Percentiles rank a stretch among this genome's conserved stretches.
Evolutionary conservation across 306 rosid genomes (phyloP).

Genomic region (Phaseolus lunatus): DNA sequence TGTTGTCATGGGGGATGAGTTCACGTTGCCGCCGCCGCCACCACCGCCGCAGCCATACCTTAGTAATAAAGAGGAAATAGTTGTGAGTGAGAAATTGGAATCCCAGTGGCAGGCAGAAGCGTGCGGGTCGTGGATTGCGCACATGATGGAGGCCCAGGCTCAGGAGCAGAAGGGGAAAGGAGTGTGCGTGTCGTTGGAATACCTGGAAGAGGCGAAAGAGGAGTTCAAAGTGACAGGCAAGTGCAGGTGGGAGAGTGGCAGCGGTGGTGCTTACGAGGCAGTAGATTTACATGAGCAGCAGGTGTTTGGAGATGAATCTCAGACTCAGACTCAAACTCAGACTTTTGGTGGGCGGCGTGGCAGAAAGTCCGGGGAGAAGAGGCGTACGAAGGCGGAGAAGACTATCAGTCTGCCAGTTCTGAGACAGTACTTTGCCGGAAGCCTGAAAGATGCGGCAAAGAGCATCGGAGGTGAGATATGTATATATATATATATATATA

Average conservation of each 20-base stretch:
- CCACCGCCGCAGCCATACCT: not conserved
- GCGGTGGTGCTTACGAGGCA: not conserved
- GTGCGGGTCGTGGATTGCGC: slow-evolving; percentile 55
- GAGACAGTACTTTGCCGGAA: slow-evolving; percentile 62
- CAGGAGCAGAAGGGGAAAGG: slow-evolving; percentile 57
- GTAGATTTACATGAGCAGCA: not conserved
- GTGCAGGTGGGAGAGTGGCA: slow-evolving; percentile 48
- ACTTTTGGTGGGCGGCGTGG: slow-evolving; percentile 48
- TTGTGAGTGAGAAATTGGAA: not conserved
- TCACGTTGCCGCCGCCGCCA: not conserved
- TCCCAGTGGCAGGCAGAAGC: not conserved
- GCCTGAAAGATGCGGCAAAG: slow-evolving; percentile 54
- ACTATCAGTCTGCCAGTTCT: slow-evolving; percentile 67
- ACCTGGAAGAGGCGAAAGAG: slow-evolving; percentile 53
- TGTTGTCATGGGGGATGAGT: slow-evolving; percentile 52
- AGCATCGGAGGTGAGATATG: slow-evolving; percentile 48
- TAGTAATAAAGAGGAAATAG: not conserved
- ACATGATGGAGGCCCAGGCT: slow-evolving; percentile 64
- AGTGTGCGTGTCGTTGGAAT: slow-evolving; percentile 55
- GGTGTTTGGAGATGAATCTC: slow-evolving; percentile 52
- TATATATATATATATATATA: no score
- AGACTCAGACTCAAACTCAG: not conserved
- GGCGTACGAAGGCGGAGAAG: slow-evolving; percentile 70
- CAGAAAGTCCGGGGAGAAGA: slow-evolving; percentile 65
- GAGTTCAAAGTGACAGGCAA: slow-evolving; percentile 62